phyloP scores from a whole-genome alignment of 768 basidiomycete genomes.

The Mrakia gelida region DNA sequence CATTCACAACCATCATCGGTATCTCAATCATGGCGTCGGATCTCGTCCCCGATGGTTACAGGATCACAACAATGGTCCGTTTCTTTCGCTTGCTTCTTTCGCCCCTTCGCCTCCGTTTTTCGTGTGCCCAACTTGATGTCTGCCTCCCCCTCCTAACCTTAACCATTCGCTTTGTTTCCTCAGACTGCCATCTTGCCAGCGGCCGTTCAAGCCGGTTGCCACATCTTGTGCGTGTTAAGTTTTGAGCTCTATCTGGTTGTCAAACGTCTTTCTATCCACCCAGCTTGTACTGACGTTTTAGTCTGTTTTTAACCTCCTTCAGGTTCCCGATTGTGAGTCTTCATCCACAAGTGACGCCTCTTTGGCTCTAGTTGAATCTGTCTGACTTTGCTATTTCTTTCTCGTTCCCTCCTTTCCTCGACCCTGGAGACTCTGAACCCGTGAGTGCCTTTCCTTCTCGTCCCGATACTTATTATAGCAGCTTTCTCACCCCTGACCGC shows the following conservation, averaged over 20 bases:
- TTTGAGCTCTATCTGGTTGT: not conserved
- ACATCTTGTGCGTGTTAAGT: constrained; percentile 36
- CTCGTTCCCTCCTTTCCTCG: too few relatives aligned
- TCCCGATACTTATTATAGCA: too few relatives aligned
- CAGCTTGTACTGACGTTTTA: too few relatives aligned
- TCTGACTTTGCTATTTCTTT: too few relatives aligned
- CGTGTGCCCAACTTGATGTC: too few relatives aligned
- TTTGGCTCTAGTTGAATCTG: too few relatives aligned
- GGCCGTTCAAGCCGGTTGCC: constrained; percentile 41
- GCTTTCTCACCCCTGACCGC: too few relatives aligned
- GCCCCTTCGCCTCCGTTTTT: not conserved
- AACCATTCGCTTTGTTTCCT: not conserved
- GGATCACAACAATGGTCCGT: constrained; percentile 23
- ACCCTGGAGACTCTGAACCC: constrained; percentile 13
- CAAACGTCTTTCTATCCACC: not conserved
- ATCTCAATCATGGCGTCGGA: constrained; percentile 29
- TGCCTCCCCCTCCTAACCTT: too few relatives aligned
- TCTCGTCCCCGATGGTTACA: constrained; percentile 26
- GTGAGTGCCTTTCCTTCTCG: too few relatives aligned
- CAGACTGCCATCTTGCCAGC: constrained; percentile 38
- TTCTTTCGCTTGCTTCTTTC: not conserved
- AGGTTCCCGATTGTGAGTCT: not conserved
- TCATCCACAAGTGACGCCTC: too few relatives aligned
- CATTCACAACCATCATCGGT: constrained; percentile 16
- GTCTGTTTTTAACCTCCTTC: not conserved